A percentile compares a stretch with the other conserved stretches of the same genome.
Evolutionary conservation across 2,329 filamentous ascomycete species (phyloP).

Genomic region (Emericellopsis cladophorae): DNA sequence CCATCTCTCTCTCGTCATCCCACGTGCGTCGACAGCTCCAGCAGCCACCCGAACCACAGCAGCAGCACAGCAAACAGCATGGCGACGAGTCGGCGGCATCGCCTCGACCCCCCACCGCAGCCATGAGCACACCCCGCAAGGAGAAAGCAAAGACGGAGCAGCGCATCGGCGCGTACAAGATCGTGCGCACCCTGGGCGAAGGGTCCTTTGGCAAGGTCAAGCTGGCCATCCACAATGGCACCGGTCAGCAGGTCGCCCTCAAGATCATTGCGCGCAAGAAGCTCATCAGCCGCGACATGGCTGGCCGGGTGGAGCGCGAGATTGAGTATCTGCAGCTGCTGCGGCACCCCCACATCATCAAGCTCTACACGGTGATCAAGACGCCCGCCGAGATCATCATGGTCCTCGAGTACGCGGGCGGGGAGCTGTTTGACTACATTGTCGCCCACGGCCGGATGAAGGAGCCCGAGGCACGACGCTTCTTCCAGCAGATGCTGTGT

Average conservation of each 20-base stretch:
- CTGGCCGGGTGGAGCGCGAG: slow-evolving; percentile 90
- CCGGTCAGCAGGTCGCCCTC: slow-evolving; percentile 87
- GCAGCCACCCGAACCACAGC: slow-evolving; percentile 10
- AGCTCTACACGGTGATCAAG: slow-evolving; percentile 95
- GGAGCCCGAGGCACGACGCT: slow-evolving; percentile 85
- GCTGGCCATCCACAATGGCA: slow-evolving; percentile 83
- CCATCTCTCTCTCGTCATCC: slow-evolving; percentile 58
- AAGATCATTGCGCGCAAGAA: slow-evolving; percentile 98
- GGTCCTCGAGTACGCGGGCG: slow-evolving; percentile 95
- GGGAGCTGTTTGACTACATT: slow-evolving; percentile 96
- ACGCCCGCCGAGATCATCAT: slow-evolving; percentile 93
- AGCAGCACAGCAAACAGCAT: slow-evolving; percentile 7
- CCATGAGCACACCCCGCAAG: slow-evolving; percentile 18
- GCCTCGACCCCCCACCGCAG: slow-evolving; percentile 13
- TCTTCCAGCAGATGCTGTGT: slow-evolving; percentile 98
- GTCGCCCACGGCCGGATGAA: slow-evolving; percentile 86
- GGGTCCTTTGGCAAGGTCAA: slow-evolving; percentile 99
- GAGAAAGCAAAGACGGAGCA: slow-evolving; percentile 56
- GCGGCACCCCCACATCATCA: slow-evolving; percentile 97
- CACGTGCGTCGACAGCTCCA: slow-evolving; percentile 41
- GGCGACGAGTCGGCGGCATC: slow-evolving; percentile 3
- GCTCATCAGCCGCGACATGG: slow-evolving; percentile 94
- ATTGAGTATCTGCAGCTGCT: slow-evolving; percentile 96
- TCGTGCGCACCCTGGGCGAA: slow-evolving; percentile 83
- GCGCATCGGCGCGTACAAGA: slow-evolving; percentile 82